Conservation (phyloP, 2,329 filamentous ascomycete genomes). For the Dactylellina drechsleri region DNA sequence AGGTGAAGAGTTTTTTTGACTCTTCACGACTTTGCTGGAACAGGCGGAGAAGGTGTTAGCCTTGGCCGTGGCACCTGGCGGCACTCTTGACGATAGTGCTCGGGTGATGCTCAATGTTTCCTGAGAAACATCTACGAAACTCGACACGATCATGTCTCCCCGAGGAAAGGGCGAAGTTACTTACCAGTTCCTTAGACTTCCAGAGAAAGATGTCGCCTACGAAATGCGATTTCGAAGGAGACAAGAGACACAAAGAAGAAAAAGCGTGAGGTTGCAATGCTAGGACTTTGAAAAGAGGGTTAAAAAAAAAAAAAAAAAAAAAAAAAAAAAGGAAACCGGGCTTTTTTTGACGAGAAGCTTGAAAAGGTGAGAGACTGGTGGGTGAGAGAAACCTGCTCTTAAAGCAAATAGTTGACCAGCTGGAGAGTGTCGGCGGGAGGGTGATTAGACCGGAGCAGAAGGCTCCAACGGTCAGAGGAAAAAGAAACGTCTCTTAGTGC, state of each 20-base stretch:
- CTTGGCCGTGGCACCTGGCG: conserved; percentile 21
- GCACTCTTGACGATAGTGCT: conserved; percentile 10
- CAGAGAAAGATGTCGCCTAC: conserved; percentile 27
- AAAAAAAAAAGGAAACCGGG: conserved; percentile 30
- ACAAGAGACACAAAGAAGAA: neutral
- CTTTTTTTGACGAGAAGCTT: conserved; percentile 32
- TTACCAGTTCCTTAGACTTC: conserved; percentile 54
- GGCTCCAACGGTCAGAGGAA: conserved; percentile 48
- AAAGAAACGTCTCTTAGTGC: conserved; percentile 37
- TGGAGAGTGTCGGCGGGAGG: conserved; percentile 12
- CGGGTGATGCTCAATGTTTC: conserved; percentile 3
- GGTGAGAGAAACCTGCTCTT: conserved; percentile 51
- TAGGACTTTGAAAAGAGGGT: conserved; percentile 20
- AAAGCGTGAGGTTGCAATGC: conserved; percentile 11
- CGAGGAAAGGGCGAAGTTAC: conserved; percentile 29
- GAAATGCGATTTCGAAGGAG: conserved; percentile 41
- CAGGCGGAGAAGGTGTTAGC: conserved; percentile 38
- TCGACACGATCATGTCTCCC: conserved; percentile 31
- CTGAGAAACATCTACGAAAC: conserved; percentile 17
- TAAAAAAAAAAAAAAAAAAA: conserved; percentile 27
- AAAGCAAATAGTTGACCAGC: conserved; percentile 46
- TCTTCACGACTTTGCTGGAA: conserved; percentile 54
- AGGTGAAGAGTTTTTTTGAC: conserved; percentile 53
- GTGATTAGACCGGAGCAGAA: conserved; percentile 50
- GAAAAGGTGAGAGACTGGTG: conserved; percentile 28